Percentiles rank a stretch among this genome's conserved stretches.
These are phyloP conservation scores for Limnomonas spitsbergensis DNA, from an alignment of 139 green algal genomes.

Conservation along the genomic window DNA sequence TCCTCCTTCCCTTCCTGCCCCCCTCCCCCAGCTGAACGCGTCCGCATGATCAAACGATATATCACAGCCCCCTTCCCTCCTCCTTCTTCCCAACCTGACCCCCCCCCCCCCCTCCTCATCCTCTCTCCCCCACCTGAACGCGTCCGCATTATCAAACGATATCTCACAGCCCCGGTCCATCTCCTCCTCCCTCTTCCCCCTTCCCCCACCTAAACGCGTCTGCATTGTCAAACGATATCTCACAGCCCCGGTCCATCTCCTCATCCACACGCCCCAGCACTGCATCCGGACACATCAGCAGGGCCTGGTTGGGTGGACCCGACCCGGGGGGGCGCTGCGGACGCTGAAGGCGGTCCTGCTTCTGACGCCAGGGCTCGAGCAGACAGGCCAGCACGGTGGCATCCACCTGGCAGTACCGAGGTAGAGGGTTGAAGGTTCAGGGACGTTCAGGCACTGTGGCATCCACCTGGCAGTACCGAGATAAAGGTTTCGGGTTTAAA, in stretches of 20 bases:
- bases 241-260: neutral
- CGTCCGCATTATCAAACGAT: neutral
- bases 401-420: too few relatives aligned
- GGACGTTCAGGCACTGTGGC: too few relatives aligned
- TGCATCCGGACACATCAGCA: neutral
- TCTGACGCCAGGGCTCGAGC: neutral
- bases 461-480: too few relatives aligned
- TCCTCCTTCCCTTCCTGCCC: too few relatives aligned
- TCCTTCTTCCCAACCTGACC: neutral
- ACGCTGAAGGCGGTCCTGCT: neutral
- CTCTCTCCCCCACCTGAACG: neutral
- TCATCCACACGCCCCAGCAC: neutral
- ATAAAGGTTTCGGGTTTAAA: too few relatives aligned
- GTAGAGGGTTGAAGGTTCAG: too few relatives aligned
- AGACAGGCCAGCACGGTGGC: neutral
- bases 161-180: neutral
- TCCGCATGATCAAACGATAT: too few relatives aligned
- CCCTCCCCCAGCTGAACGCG: too few relatives aligned
- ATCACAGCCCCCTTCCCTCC: neutral
- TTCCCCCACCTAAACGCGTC: neutral
- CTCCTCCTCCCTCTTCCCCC: neutral
- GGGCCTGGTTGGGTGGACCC: neutral
- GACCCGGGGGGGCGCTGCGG: neutral
- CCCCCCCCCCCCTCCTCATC: neutral
- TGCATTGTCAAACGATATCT: neutral